Percentiles rank a stretch among this genome's conserved stretches.
These are phyloP conservation scores for Colletotrichum eremochloae DNA, from an alignment of 2,329 filamentous ascomycete species.

Conservation along the genomic window DNA sequence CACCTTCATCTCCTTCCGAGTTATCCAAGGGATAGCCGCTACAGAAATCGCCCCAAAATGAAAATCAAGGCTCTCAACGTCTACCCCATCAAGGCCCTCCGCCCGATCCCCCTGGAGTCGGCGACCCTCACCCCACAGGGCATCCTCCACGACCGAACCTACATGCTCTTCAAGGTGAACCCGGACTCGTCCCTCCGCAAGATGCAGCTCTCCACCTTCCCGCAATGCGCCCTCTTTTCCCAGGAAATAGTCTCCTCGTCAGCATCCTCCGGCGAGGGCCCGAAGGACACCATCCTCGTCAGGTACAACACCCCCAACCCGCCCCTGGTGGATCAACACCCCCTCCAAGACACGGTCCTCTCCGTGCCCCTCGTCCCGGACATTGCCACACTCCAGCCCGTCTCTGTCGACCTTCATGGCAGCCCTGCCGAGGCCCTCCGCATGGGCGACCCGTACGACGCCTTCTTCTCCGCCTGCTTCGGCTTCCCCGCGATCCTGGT, in stretches of 20 bases:
- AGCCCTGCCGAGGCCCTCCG: conserved; percentile 71
- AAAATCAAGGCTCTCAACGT: conserved; percentile 65
- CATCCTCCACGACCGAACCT: conserved; percentile 75
- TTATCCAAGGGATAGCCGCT: too few species aligned
- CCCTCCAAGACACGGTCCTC: conserved; percentile 57
- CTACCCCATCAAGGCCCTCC: conserved; percentile 82
- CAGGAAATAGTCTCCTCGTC: conserved; percentile 66
- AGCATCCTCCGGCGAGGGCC: conserved; percentile 53
- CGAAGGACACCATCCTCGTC: conserved; percentile 55
- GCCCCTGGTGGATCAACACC: conserved; percentile 54
- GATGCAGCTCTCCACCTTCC: conserved; percentile 70
- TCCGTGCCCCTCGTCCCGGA: conserved; percentile 70
- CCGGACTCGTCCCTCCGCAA: conserved; percentile 60
- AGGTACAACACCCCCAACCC: conserved; percentile 55
- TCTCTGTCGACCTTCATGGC: conserved; percentile 70
- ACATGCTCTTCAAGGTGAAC: conserved; percentile 74
- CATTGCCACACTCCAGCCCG: conserved; percentile 56
- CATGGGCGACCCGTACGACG: conserved; percentile 71
- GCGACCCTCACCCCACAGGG: conserved; percentile 72
- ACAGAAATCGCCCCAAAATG: conserved; percentile 2
- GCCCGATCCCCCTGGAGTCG: conserved; percentile 66
- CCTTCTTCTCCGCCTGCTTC: conserved; percentile 77
- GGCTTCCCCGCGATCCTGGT: conserved; percentile 72
- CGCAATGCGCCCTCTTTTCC: conserved; percentile 74
- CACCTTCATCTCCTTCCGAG: neutral